Evolutionary conservation across 257 asterid species (phyloP).

Genomic region (Echites panduratus): DNA sequence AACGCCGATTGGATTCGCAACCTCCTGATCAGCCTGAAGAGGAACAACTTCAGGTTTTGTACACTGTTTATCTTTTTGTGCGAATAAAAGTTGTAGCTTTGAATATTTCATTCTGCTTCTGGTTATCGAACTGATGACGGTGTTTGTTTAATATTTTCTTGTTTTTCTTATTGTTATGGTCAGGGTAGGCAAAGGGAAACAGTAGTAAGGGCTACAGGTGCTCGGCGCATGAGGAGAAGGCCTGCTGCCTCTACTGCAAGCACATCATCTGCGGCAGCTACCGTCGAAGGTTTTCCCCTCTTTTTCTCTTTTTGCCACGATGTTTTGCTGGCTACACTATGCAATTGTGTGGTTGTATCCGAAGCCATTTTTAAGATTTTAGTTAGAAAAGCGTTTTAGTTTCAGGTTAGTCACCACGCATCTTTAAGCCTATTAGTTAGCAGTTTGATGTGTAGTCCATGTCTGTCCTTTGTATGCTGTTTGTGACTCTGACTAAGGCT

Average conservation of each 20-base stretch:
- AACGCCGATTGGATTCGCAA: conserved; percentile 61
- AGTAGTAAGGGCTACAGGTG: conserved; percentile 55
- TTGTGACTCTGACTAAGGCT: neutral
- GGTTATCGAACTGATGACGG: neutral
- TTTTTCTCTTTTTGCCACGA: neutral
- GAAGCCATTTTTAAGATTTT: neutral
- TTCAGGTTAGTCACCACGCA: neutral
- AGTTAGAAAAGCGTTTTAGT: neutral
- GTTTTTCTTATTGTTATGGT: conserved; percentile 2
- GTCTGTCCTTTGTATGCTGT: neutral
- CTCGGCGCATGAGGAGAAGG: conserved; percentile 78
- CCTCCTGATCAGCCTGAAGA: conserved; percentile 36
- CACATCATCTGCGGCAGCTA: conserved; percentile 65
- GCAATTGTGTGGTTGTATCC: neutral
- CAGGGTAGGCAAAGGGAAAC: conserved; percentile 60
- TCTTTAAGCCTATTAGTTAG: neutral
- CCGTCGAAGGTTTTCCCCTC: conserved; percentile 47
- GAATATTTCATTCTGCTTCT: neutral
- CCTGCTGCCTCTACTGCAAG: conserved; percentile 71
- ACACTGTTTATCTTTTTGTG: neutral
- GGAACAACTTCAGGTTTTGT: conserved; percentile 68
- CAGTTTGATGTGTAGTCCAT: neutral
- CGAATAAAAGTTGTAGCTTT: neutral
- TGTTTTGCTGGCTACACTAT: neutral
- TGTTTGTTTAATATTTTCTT: neutral